Base-by-base conservation (phyloP, 1,284 basidiomycete species). In the Baeospora myosura region DNA sequence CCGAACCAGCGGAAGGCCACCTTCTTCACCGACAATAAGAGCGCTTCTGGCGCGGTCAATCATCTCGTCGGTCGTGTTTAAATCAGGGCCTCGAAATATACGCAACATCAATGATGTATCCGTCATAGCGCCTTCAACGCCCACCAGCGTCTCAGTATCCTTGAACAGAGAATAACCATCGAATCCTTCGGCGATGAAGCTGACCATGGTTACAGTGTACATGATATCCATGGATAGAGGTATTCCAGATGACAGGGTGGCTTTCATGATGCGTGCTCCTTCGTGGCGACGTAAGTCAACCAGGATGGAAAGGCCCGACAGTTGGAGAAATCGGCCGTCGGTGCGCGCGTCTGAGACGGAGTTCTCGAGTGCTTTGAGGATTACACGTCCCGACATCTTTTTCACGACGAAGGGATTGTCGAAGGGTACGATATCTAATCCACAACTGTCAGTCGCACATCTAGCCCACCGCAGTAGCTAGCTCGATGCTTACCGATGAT, bases 251-350 rank as follows among this genome's bases (percentile, higher is more conserved):
- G 23, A 24, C 14, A 38, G 7, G 11, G 11, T 42, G 20, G 31
- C 23, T 31, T n/a, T 26, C 16, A 22, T 17, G n/a, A 42, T 22
- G 2, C 47, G 46, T 12, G 38, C 38, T 24, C 46, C 43, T 28
- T 53, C 34, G 1, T 33, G 44, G 12, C 26, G 35, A 11, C 30
- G 28, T n/a, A 42, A 23, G 29, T 50, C 46, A n/a, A 49, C 42
- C n/a, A 10, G 29, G 34, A 49, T 45, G 4, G 28, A 16, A 11
- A 52, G 26, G 1, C 47, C 52, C 2, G 51, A 49, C 11, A 43
- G 18, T 30, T 53, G 45, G 20, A 52, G 36, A 37, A 47, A 49
- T 4, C 48, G 42, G 10, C 40, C 46, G 5, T 58, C 49, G 16
- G 51, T 38, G 10, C 47, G 37, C 10, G 38, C n/a, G 28, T 47